Base-by-base conservation (phyloP, 2,329 filamentous ascomycete genomes). In the Fusarium verticillioides region DNA sequence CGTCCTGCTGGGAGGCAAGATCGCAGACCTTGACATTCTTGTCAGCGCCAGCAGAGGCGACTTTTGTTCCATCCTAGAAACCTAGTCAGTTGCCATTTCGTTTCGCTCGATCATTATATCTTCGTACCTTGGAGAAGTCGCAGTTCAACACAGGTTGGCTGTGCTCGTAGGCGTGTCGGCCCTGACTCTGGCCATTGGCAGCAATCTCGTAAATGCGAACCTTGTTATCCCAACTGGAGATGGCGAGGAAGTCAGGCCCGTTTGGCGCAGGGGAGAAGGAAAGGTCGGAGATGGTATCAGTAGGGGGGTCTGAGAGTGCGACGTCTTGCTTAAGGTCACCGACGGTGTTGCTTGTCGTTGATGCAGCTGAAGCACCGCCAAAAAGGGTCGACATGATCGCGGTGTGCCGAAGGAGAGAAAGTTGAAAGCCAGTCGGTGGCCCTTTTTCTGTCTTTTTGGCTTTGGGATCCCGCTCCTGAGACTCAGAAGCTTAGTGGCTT, bases 181-280 rank as follows among this genome's bases (percentile, higher is more conserved):
- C 95, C 81, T 94, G 90, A 79, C 93, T 96, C 80, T 93, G 89
- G 47, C 95, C 94, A 75, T 90, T 90, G 63, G 84, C 84, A 74
- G 92, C 90, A 80, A 98, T 94, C 83, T 98, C 94, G 85, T 98
- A 99, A 81, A 99, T 96, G 79, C 95, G 93, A 72, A 98, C 94
- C 82, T 97, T 97, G 86, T 97, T 97, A 84, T 99, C 96, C 96
- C 96, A 99, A 78, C 94, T 97, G 53, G 94, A 87, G 40, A 98
- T 94, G 30, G 96, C 95, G 23, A 99, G 87, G 81, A 97, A 93
- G 78, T 98, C 94, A 79, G 82, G 81, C 50, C 78, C 82, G 78
- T 81, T 86, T 79, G 70, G 84, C 79, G 79, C 87, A 79, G 92
- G 90, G 19, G 93, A 95, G 85, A 98, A 99, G 54, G 90, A 86